phyloP scores from a whole-genome alignment of 495 filamentous ascomycete genomes.

The Penicillium silybi region DNA sequence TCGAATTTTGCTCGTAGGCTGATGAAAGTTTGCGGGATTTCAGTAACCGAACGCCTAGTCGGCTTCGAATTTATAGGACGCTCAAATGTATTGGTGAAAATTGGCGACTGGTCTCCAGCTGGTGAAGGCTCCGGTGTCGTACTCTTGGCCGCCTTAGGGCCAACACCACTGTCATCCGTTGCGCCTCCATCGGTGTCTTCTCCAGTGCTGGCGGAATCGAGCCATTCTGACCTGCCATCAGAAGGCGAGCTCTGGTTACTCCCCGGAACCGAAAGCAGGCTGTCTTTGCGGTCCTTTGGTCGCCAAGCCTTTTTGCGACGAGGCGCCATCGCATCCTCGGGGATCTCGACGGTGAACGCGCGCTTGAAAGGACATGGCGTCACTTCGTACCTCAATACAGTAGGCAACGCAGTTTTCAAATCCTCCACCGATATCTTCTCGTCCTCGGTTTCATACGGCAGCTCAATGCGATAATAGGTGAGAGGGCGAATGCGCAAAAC shows the following conservation, averaged over 20 bases:
- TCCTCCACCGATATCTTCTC: conserved; percentile 57
- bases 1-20: conserved; percentile 45
- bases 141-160: conserved; percentile 24
- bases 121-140: conserved; percentile 24
- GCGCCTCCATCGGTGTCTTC: conserved; percentile 38
- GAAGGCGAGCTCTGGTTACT: conserved; percentile 7
- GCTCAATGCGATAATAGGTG: conserved; percentile 84
- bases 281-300: conserved; percentile 53
- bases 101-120: conserved; percentile 20
- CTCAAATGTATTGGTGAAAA: conserved; percentile 9
- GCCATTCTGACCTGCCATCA: conserved; percentile 15
- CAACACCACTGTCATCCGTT: conserved; percentile 37
- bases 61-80: conserved; percentile 17
- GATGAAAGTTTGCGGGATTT: conserved; percentile 42
- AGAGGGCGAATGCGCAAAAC: conserved; percentile 74
- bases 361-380: conserved; percentile 82
- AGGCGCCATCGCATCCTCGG: conserved; percentile 62
- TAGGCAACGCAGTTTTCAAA: conserved; percentile 64
- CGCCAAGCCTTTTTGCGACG: conserved; percentile 67
- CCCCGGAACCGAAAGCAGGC: conserved; percentile 15
- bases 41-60: conserved; percentile 26
- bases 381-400: conserved; percentile 77
- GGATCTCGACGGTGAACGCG: conserved; percentile 69
- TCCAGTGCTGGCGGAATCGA: conserved; percentile 29
- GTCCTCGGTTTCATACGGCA: conserved; percentile 59